Conservation (phyloP, 306 rosid genomes). For the Cicer chorassanicum region DNA sequence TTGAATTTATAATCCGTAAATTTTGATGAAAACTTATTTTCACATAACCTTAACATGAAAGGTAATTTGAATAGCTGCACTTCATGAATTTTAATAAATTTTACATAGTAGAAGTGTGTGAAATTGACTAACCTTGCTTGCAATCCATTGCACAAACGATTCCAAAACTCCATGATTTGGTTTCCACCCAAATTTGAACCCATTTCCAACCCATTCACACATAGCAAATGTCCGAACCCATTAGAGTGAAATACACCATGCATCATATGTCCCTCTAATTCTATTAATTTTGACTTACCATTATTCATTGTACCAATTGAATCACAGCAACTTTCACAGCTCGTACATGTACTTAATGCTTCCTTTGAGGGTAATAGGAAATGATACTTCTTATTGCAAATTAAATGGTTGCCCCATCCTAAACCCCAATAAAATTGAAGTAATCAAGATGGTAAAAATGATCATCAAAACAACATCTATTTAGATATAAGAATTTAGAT, state of each 20-base stretch:
- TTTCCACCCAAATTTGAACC: slow-evolving; percentile 71
- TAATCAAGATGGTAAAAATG: background rate
- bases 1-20: too few relatives aligned
- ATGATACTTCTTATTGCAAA: slow-evolving; percentile 88
- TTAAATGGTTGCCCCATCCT: slow-evolving; percentile 88
- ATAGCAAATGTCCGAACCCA: slow-evolving; percentile 86
- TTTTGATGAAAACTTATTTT: too few relatives aligned
- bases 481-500: background rate
- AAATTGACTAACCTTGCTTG: slow-evolving; percentile 60
- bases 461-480: background rate
- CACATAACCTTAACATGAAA: too few relatives aligned
- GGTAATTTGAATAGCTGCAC: too few relatives aligned
- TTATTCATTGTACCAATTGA: slow-evolving; percentile 41
- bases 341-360: slow-evolving; percentile 54
- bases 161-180: slow-evolving; percentile 79
- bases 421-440: slow-evolving; percentile 29
- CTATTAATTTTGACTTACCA: slow-evolving; percentile 58
- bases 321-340: slow-evolving; percentile 49
- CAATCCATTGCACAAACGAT: slow-evolving; percentile 73
- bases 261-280: slow-evolving; percentile 68
- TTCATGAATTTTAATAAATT: background rate
- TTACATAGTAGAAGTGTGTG: background rate
- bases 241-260: slow-evolving; percentile 91
- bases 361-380: slow-evolving; percentile 84
- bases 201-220: slow-evolving; percentile 75